A percentile compares a stretch with the other conserved stretches of the same genome.
These are phyloP conservation scores for Phytophthora nicotianae DNA, from an alignment of 352 stramenopile genomes.

Conservation along the genomic window DNA sequence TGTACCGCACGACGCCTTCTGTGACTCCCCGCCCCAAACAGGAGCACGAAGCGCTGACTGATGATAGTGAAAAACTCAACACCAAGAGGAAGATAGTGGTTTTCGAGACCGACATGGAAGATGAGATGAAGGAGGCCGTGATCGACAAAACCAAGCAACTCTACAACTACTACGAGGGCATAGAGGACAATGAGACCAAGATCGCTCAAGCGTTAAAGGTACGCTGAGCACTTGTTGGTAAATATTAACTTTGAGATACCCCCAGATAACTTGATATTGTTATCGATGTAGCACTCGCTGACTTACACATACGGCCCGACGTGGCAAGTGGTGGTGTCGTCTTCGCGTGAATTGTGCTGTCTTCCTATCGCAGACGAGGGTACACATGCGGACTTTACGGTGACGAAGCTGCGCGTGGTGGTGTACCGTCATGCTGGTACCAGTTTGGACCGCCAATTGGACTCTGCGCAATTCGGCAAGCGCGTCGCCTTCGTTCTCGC, in stretches of 20 bases:
- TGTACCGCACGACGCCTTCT: slow-evolving; percentile 70
- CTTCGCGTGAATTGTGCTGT: slow-evolving; percentile 59
- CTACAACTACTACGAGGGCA: slow-evolving; percentile 42
- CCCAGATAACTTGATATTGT: slow-evolving; percentile 12
- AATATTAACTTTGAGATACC: slow-evolving; percentile 2
- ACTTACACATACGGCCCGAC: slow-evolving; percentile 69
- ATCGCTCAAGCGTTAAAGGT: slow-evolving; percentile 73
- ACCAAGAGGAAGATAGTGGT: slow-evolving; percentile 52
- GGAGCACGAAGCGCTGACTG: slow-evolving; percentile 37
- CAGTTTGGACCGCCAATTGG: slow-evolving; percentile 55
- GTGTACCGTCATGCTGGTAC: slow-evolving; percentile 70
- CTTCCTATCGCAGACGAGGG: slow-evolving; percentile 51
- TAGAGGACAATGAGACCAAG: slow-evolving; percentile 47
- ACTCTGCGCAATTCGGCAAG: slow-evolving; percentile 67
- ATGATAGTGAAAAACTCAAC: slow-evolving; percentile 16
- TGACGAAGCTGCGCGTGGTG: slow-evolving; percentile 64
- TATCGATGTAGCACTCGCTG: slow-evolving; percentile 53
- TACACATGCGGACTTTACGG: slow-evolving; percentile 55
- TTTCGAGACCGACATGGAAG: slow-evolving; percentile 64
- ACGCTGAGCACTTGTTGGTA: background rate
- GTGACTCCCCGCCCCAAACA: slow-evolving; percentile 34
- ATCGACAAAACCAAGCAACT: slow-evolving; percentile 46
- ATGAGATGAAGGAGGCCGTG: slow-evolving; percentile 46
- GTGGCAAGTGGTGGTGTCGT: slow-evolving; percentile 72
- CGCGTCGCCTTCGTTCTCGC: slow-evolving; percentile 60